Conservation (phyloP, 208 protist genomes). For the Crithidia thermophila region DNA sequence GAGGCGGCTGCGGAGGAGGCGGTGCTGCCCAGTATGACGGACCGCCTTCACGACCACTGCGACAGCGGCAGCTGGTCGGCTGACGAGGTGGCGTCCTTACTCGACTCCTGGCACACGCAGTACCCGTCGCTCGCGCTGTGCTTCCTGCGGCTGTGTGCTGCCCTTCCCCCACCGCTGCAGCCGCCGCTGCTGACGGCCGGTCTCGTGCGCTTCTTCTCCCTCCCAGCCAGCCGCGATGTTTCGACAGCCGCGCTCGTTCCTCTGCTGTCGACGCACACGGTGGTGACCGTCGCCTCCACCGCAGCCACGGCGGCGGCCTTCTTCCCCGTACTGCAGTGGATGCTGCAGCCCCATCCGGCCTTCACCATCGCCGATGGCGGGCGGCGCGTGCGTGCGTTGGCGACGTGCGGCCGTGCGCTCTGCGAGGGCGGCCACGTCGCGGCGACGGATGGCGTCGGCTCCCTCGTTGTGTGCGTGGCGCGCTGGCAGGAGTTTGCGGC, state of each 20-base stretch:
- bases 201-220: conserved; percentile 23
- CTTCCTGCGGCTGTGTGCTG: conserved; percentile 23
- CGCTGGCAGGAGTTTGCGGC: conserved; percentile 36
- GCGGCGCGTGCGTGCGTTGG: conserved; percentile 35
- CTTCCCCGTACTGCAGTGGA: conserved; percentile 17
- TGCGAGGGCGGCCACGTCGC: conserved; percentile 18
- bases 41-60: conserved; percentile 8
- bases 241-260: conserved; percentile 12
- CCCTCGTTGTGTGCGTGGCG: conserved; percentile 30
- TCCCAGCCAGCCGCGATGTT: conserved; percentile 8
- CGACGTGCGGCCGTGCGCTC: conserved; percentile 36
- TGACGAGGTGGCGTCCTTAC: conserved; percentile 25
- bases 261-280: background rate
- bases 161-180: conserved; percentile 24
- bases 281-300: conserved; percentile 13
- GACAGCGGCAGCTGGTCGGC: conserved; percentile 9
- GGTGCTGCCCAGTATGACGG: background rate
- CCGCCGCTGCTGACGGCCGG: conserved; percentile 22
- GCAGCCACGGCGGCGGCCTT: conserved; percentile 6
- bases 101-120: conserved; percentile 36
- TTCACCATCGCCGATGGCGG: conserved; percentile 23
- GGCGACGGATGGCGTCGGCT: conserved; percentile 9
- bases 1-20: conserved; percentile 1
- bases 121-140: conserved; percentile 31
- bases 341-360: conserved; percentile 33